Evolutionary conservation across 129 eudicot genomes (phyloP).

Genomic region (Pulicaria dysenterica): DNA sequence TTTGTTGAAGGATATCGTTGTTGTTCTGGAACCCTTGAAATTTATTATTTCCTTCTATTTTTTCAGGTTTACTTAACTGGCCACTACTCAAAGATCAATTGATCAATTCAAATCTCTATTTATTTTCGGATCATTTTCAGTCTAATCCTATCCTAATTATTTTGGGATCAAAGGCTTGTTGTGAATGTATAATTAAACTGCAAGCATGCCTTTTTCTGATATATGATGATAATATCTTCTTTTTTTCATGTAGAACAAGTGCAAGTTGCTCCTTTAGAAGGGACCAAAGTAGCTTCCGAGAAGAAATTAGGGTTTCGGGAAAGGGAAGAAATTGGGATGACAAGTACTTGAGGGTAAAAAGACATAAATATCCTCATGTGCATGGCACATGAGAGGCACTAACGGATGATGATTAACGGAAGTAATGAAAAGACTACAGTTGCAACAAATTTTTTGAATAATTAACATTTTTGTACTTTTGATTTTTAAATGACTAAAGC

Average conservation of each 20-base stretch:
- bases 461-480: too few species aligned
- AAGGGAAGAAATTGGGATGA: too few species aligned
- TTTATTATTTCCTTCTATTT: neutral
- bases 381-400: neutral
- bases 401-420: too few species aligned
- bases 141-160: neutral
- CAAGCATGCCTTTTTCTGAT: neutral
- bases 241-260: conserved; percentile 46
- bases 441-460: too few species aligned
- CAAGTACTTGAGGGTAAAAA: too few species aligned
- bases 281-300: conserved; percentile 30
- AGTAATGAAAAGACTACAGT: too few species aligned
- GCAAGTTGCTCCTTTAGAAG: conserved; percentile 48
- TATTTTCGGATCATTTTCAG: neutral
- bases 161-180: conserved; percentile 8
- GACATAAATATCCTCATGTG: too few species aligned
- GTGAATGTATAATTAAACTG: neutral
- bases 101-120: too few species aligned
- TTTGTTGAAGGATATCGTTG: neutral
- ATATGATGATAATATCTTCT: neutral
- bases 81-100: too few species aligned
- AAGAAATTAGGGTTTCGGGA: too few species aligned
- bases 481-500: too few species aligned
- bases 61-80: neutral
- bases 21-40: conserved; percentile 11